These are phyloP conservation scores for Taiwanofungus camphoratus DNA, from an alignment of 1,284 basidiomycete species.

Conservation along the genomic window DNA sequence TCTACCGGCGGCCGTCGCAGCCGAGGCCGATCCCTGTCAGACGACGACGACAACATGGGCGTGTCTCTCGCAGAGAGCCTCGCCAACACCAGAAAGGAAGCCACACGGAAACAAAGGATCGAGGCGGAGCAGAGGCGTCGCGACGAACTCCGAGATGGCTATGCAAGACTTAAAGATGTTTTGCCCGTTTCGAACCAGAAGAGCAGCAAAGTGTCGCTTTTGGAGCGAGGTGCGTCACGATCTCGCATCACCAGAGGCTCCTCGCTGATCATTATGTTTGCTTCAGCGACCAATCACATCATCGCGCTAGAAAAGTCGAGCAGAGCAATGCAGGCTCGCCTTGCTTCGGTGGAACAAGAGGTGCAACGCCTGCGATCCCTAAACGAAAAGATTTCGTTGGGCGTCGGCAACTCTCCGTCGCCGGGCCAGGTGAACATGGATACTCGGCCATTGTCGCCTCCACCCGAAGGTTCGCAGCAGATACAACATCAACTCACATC, in stretches of 20 bases:
- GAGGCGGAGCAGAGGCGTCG: slow-evolving; percentile 83
- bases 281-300: slow-evolving; percentile 69
- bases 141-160: slow-evolving; percentile 84
- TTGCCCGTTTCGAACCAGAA: slow-evolving; percentile 83
- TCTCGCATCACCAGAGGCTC: slow-evolving; percentile 5
- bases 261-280: slow-evolving; percentile 10
- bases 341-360: slow-evolving; percentile 58
- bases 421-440: slow-evolving; percentile 42
- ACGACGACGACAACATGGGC: slow-evolving; percentile 74
- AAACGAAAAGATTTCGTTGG: slow-evolving; percentile 76
- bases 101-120: slow-evolving; percentile 74
- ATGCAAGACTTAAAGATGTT: slow-evolving; percentile 80
- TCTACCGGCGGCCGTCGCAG: slow-evolving; percentile 53
- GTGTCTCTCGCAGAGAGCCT: slow-evolving; percentile 58
- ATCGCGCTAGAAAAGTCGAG: slow-evolving; percentile 62
- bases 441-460: slow-evolving; percentile 55
- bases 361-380: slow-evolving; percentile 60
- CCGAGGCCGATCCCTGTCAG: slow-evolving; percentile 63
- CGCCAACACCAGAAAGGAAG: slow-evolving; percentile 75
- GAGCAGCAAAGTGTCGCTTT: slow-evolving; percentile 80
- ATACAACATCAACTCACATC: slow-evolving; percentile 44
- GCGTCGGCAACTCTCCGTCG: slow-evolving; percentile 46
- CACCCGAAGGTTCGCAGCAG: slow-evolving; percentile 43
- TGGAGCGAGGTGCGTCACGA: slow-evolving; percentile 69
- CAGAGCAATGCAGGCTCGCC: slow-evolving; percentile 59